phyloP scores from a whole-genome alignment of 1,284 basidiomycete species.

The Trametes sp. region DNA sequence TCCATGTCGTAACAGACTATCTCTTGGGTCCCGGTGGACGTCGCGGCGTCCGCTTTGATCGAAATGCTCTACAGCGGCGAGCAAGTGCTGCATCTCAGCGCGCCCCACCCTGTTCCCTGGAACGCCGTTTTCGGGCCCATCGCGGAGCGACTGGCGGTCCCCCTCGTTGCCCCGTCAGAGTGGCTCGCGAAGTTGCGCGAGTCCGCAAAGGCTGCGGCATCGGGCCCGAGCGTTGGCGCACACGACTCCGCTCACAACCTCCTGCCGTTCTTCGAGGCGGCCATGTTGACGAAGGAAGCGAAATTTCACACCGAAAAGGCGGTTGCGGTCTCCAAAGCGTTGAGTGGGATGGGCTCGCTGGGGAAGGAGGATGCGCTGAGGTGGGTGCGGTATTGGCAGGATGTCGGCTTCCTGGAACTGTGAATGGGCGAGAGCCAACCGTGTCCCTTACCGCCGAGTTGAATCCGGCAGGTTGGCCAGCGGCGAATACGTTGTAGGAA shows the following conservation, averaged over 20 bases:
- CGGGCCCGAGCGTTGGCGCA: constrained; percentile 11
- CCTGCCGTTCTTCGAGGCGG: constrained; percentile 27
- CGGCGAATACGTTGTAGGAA: too few species aligned
- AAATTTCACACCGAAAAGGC: constrained; percentile 16
- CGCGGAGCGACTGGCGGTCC: constrained; percentile 30
- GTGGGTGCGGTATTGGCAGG: constrained; percentile 16
- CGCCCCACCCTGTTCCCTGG: constrained; percentile 39
- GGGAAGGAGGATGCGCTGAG: constrained; percentile 17
- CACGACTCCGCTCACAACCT: constrained; percentile 31
- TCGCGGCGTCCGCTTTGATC: constrained; percentile 33
- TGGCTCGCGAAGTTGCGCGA: constrained; percentile 33
- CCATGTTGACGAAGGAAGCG: constrained; percentile 11
- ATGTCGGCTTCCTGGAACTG: constrained; percentile 3
- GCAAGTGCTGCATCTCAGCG: constrained; percentile 28
- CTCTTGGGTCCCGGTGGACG: constrained; percentile 34
- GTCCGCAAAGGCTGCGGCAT: constrained; percentile 19
- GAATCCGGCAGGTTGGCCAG: too few species aligned
- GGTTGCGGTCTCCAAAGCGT: constrained; percentile 10
- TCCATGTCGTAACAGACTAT: constrained; percentile 12
- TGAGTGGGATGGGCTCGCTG: constrained; percentile 4
- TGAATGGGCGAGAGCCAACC: too few species aligned
- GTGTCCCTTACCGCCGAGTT: too few species aligned
- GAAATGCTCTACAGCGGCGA: constrained; percentile 30
- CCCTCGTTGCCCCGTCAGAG: constrained; percentile 35
- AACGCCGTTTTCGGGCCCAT: constrained; percentile 29